These are phyloP conservation scores for Lathyrus oleraceus DNA, from an alignment of 306 rosid species.

Conservation along the genomic window DNA sequence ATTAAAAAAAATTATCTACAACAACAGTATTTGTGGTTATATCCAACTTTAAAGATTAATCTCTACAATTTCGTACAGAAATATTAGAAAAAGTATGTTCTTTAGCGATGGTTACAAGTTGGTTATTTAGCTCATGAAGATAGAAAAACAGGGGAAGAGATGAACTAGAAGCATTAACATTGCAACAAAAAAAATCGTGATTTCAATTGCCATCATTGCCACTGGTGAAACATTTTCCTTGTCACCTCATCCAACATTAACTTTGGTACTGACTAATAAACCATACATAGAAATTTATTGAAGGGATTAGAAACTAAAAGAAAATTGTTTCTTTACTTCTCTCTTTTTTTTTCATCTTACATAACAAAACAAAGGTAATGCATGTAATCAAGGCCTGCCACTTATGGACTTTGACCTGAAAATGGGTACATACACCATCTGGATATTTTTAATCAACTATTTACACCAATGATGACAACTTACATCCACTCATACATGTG, in stretches of 20 bases:
- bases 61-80: no score
- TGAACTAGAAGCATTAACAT: conserved; percentile 12
- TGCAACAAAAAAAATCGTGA: conserved; percentile 30
- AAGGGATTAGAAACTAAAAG: conserved; percentile 39
- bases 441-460: conserved; percentile 70
- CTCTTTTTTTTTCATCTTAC: conserved; percentile 41
- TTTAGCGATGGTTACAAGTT: neutral
- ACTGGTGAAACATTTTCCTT: conserved; percentile 17
- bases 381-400: conserved; percentile 83
- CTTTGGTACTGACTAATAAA: conserved; percentile 23
- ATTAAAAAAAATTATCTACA: no score
- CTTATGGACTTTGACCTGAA: conserved; percentile 83
- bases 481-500: conserved; percentile 58
- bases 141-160: neutral
- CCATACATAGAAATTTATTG: conserved; percentile 32
- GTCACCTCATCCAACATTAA: conserved; percentile 27
- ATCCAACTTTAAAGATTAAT: no score
- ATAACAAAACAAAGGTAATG: conserved; percentile 70
- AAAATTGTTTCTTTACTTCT: conserved; percentile 33
- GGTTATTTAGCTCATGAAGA: conserved; percentile 1
- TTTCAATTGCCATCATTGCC: conserved; percentile 30
- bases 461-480: conserved; percentile 65
- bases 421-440: conserved; percentile 56
- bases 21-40: no score
- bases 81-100: neutral